Conservation (phyloP, 768 basidiomycete genomes). For the Exsudoporus frostii region DNA sequence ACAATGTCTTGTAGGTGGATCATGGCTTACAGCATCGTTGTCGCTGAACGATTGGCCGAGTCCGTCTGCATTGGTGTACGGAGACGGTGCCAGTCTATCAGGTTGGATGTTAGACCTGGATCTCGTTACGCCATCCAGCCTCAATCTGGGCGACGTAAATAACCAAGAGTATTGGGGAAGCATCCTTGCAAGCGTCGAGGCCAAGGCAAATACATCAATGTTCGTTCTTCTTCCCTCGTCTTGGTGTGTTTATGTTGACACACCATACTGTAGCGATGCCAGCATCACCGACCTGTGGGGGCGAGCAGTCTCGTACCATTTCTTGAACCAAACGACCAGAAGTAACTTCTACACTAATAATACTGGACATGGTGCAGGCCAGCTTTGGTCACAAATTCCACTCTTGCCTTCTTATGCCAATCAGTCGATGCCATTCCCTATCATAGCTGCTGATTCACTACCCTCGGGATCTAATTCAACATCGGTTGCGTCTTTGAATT, state of each 20-base stretch:
- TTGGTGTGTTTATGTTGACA: neutral
- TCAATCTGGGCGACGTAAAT: conserved; percentile 39
- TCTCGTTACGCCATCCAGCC: conserved; percentile 53
- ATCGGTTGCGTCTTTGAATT: conserved; percentile 36
- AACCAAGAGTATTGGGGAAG: conserved; percentile 56
- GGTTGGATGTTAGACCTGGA: conserved; percentile 60
- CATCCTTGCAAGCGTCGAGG: conserved; percentile 50
- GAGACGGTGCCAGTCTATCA: conserved; percentile 42
- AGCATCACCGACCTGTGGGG: conserved; percentile 64
- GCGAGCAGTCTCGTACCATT: conserved; percentile 69
- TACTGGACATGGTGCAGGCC: conserved; percentile 67
- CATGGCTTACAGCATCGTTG: conserved; percentile 66
- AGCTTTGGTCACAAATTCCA: conserved; percentile 61
- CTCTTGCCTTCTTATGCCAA: conserved; percentile 49
- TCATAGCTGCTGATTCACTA: conserved; percentile 57
- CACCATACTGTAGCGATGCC: conserved; percentile 44
- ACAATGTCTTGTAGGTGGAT: conserved; percentile 44
- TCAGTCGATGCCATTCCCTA: conserved; percentile 59
- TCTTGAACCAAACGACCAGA: conserved; percentile 60
- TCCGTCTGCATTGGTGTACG: conserved; percentile 56
- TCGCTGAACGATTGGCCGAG: conserved; percentile 62
- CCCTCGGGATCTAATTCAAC: conserved; percentile 44
- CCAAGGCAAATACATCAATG: conserved; percentile 56
- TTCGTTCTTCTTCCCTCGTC: conserved; percentile 30
- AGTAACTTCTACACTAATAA: conserved; percentile 58